Base-by-base conservation (phyloP, 225 moss, liverwort and hornwort genomes). In the Ulota crispa region DNA sequence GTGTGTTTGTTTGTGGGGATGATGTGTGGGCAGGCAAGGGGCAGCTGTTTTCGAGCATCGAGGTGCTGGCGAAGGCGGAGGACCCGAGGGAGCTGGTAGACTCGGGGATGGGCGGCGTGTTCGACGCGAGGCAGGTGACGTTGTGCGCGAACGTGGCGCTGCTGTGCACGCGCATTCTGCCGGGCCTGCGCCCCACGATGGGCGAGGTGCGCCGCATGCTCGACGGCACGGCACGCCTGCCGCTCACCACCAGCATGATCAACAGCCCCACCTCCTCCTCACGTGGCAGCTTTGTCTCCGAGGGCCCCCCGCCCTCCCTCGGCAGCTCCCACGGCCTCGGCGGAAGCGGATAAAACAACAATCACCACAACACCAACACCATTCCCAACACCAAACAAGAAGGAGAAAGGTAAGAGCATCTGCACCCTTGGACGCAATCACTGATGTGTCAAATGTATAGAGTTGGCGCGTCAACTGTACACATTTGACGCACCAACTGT, bases 71-170 rank as follows among this genome's bases (percentile, higher is more conserved):
- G 8, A 85, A 89, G 69, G 86, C 83, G 69, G 91, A 88, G 9
- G 88, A 88, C 7, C 86, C 87, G 8, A 83, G 88, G 8, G 91
- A 91, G 55, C 85, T 87, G 1, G 88, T 91, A 26, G 91, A 91
- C 30, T 82, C 84, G n/a, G 80, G 87, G 16, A 63, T 91, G 28
- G 45, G 85, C 19, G 85, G 87, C 11, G 81, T 83, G 19, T 89
- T 86, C 42, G 85, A 91, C 87, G 83, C 75, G 60, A 78, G 83
- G 24, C 91, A 91, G 83, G 86, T 91, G 36, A 87, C 75, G 24
- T 47, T 86, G 5, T 91, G 85, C 72, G 91, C 91, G 41, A 85
- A 87, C 36, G 83, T 91, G 59, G 88, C 87, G 31, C 86, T 88
- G 42, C 80, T 91, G 31, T 91, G 88, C 60, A 89, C 91, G 9